These are phyloP conservation scores for Eudorina sp. DNA, from an alignment of 139 green algal species.

Conservation along the genomic window DNA sequence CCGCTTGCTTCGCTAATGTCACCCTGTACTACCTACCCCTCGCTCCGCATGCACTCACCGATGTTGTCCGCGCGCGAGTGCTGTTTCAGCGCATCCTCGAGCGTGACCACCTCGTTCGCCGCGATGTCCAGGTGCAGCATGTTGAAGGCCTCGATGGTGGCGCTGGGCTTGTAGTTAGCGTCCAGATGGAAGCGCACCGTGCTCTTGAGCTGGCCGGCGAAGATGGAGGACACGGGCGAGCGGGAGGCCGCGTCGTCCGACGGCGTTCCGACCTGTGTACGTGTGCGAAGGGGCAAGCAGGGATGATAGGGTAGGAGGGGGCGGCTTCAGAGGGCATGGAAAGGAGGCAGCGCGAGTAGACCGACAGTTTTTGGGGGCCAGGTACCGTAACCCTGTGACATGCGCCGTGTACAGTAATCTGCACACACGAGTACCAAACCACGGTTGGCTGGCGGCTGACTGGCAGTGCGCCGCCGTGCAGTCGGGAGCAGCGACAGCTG, in stretches of 20 bases:
- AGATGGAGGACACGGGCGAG: constrained; percentile 53
- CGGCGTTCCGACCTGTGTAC: constrained; percentile 1
- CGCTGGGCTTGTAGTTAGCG: constrained; percentile 50
- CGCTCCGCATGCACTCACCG: background rate
- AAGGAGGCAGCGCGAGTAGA: too few relatives aligned
- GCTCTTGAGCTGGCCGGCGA: constrained; percentile 48
- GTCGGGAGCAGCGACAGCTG: too few relatives aligned
- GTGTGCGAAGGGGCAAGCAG: too few relatives aligned
- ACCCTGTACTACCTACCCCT: background rate
- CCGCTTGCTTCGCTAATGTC: too few relatives aligned
- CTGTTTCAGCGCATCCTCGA: constrained; percentile 72
- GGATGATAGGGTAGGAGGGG: too few relatives aligned
- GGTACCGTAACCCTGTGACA: too few relatives aligned
- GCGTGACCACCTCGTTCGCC: background rate
- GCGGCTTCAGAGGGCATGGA: too few relatives aligned
- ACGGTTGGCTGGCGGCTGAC: too few relatives aligned
- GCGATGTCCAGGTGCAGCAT: constrained; percentile 77
- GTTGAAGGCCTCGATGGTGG: constrained; percentile 81
- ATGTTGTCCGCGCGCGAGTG: constrained; percentile 61
- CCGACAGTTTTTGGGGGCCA: too few relatives aligned
- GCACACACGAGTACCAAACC: too few relatives aligned
- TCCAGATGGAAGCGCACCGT: constrained; percentile 11
- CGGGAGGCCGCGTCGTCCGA: constrained; percentile 3
- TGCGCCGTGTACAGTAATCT: too few relatives aligned
- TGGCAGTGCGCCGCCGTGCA: too few relatives aligned